phyloP scores from a whole-genome alignment of 495 filamentous ascomycete species.

The Jackrogersella multiformis region DNA sequence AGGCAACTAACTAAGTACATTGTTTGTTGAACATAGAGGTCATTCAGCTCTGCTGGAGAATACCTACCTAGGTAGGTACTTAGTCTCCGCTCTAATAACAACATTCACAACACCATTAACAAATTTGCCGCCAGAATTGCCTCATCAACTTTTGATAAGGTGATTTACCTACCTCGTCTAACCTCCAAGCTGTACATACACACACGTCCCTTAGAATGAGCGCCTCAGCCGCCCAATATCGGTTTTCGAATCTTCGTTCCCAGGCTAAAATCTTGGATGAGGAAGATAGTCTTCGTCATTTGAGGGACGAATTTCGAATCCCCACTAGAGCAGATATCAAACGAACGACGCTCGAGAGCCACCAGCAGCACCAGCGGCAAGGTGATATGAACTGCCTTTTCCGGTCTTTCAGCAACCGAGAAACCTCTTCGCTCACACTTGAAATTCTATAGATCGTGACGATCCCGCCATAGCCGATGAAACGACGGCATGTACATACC shows the following conservation, averaged over 20 bases:
- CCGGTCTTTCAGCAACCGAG: constrained; percentile 15
- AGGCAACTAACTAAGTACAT: too few relatives aligned
- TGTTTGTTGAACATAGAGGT: too few relatives aligned
- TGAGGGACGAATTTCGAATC: constrained; percentile 83
- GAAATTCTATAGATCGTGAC: constrained; percentile 48
- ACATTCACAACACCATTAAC: too few relatives aligned
- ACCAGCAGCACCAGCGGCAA: constrained; percentile 38
- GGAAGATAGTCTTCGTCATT: constrained; percentile 71
- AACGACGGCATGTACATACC: constrained; percentile 70
- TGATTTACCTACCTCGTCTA: neutral
- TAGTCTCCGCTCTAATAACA: too few relatives aligned
- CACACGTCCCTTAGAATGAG: constrained; percentile 33
- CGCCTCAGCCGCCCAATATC: constrained; percentile 42
- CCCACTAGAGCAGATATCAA: constrained; percentile 82
- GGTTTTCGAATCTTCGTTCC: constrained; percentile 62
- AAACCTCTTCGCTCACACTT: constrained; percentile 21
- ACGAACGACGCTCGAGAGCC: constrained; percentile 64
- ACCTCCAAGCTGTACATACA: neutral
- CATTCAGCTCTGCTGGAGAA: too few relatives aligned
- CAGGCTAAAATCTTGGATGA: constrained; percentile 64
- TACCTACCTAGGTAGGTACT: too few relatives aligned
- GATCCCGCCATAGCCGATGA: constrained; percentile 37
- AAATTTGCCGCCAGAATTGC: neutral
- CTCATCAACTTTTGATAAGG: too few relatives aligned
- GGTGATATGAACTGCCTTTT: constrained; percentile 37